Base-by-base conservation (phyloP, 2,329 filamentous ascomycete species). In the Aureobasidium sp. region DNA sequence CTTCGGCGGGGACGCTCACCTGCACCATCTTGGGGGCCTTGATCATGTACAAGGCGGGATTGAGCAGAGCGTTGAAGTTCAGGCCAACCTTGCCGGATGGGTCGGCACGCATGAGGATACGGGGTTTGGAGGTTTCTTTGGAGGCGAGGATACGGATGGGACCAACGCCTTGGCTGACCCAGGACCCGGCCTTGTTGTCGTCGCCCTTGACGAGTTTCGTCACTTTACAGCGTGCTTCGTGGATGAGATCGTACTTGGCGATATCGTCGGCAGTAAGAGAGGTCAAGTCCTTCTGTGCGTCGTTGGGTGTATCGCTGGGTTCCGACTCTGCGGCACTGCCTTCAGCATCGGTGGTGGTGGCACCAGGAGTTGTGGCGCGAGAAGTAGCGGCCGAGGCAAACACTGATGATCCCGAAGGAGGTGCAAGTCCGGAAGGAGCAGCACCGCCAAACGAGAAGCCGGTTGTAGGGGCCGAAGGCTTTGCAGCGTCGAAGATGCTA, bases 71-170 rank as follows among this genome's bases (percentile, higher is more conserved):
- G 21, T 78, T 73, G 66, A 86, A 83, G 74, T 95, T 95, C 67
- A 95, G 75, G 3, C 87, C 81, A 49, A 93, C 78, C 40, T 87
- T 82, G 17, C 90, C 90, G 64, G 85, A 81, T 0, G 89, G 88
- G 64, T 91, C 87, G n/a, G 84, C 83, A 53, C 90, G 84, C 63
- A 92, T 75, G 21, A 95, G 74, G 47, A 94, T 75, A 42, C 90
- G 84, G 4, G 85, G 81, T 29, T 81, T 79, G 21, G 82, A 83
- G 0, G 84, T 89, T 17, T 80, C 79, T 70, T 89, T 88, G 75
- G 93, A 81, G 73, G 87, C 87, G 63, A 95, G 77, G 15, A 95
- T 70, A 40, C 88, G 85, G 57, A 92, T 75, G 11, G 83, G 81
- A 0, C 90, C 90, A 8, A 89, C 77, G 46, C 89, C 90, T 70